Conservation (phyloP, 768 basidiomycete genomes). For the Lentinus tigrinus region DNA sequence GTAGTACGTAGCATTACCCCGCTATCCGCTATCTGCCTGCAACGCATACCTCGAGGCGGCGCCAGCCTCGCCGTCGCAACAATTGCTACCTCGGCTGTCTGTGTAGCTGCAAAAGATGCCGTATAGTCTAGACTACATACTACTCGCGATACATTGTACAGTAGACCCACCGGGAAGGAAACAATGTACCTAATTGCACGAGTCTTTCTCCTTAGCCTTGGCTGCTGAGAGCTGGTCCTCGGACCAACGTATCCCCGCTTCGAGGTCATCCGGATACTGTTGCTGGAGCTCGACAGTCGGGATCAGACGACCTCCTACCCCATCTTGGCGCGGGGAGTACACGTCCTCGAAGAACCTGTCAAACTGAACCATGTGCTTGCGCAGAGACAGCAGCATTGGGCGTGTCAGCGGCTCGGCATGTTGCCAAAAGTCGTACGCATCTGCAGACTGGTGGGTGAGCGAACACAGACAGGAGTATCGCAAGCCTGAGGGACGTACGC, state of each 20-base stretch:
- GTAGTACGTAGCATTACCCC: too few species aligned
- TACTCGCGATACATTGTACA: background rate
- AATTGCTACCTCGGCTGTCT: background rate
- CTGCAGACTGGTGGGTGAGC: conserved; percentile 14
- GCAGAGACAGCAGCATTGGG: conserved; percentile 24
- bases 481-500: too few species aligned
- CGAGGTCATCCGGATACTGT: conserved; percentile 50
- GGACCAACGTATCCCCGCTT: conserved; percentile 34
- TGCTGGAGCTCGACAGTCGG: conserved; percentile 41
- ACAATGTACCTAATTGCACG: background rate
- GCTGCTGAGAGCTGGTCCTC: background rate
- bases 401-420: conserved; percentile 20
- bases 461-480: too few species aligned
- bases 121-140: background rate
- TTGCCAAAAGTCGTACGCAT: conserved; percentile 39
- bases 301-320: conserved; percentile 34
- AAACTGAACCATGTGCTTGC: conserved; percentile 26
- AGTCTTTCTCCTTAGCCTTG: background rate
- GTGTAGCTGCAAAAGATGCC: background rate
- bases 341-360: conserved; percentile 40
- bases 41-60: too few species aligned
- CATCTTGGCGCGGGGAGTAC: conserved; percentile 13
- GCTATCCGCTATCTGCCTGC: too few species aligned
- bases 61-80: too few species aligned
- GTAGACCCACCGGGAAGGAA: background rate